Evolutionary conservation across 345 rosid genomes (phyloP).

Genomic region (Carallia pectinifolia): DNA sequence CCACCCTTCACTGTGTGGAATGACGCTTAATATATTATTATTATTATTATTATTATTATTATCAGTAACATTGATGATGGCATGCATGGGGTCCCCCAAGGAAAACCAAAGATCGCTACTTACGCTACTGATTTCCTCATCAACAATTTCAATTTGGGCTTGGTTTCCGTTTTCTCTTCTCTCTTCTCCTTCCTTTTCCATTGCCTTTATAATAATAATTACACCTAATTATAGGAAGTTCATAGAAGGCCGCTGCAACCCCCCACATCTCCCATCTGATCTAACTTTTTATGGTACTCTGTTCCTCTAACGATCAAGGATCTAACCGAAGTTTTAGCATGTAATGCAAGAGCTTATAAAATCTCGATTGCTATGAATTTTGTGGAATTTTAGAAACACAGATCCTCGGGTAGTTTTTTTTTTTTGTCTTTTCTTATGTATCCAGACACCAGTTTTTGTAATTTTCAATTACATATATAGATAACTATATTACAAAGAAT

Average conservation of each 20-base stretch:
- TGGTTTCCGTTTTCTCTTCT: no score
- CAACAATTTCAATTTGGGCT: no score
- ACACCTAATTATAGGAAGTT: no score
- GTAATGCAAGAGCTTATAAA: constrained; percentile 20
- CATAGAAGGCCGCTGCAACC: no score
- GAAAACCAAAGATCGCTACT: background rate
- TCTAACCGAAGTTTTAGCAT: constrained; percentile 36
- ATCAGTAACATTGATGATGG: background rate
- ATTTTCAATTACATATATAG: constrained; percentile 27
- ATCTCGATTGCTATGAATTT: constrained; percentile 41
- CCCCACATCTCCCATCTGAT: no score
- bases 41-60: background rate
- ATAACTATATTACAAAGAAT: constrained; percentile 25
- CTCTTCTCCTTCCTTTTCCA: no score
- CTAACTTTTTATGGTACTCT: no score
- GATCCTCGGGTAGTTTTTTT: constrained; percentile 37
- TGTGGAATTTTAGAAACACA: constrained; percentile 34
- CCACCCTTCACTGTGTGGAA: constrained; percentile 65
- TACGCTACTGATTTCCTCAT: background rate
- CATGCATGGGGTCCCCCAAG: background rate
- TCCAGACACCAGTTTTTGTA: constrained; percentile 28
- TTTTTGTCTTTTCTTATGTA: background rate
- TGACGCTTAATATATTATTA: constrained; percentile 24
- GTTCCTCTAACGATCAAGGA: constrained; percentile 9
- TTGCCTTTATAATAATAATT: no score